These are phyloP conservation scores for Chondrus crispus DNA, from an alignment of 23 red algal species.

Conservation along the genomic window DNA sequence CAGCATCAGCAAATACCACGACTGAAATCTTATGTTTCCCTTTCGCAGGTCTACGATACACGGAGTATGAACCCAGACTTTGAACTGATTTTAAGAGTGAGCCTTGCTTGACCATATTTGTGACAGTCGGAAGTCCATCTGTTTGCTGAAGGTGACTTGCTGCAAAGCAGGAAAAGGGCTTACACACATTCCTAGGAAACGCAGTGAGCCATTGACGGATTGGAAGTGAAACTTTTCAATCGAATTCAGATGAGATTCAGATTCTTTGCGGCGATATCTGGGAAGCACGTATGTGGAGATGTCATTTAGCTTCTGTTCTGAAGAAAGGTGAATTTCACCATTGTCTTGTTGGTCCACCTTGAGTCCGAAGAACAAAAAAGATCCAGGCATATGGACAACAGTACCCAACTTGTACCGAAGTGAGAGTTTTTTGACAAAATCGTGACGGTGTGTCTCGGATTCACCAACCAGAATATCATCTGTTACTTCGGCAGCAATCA, in stretches of 20 bases:
- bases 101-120: background rate
- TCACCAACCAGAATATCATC: background rate
- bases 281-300: background rate
- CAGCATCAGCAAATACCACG: background rate
- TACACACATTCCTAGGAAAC: background rate
- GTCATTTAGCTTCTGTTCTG: background rate
- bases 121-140: background rate
- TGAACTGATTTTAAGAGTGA: background rate
- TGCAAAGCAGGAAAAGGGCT: background rate
- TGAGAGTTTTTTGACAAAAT: background rate
- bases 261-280: background rate
- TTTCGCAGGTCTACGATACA: background rate
- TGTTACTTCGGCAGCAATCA: background rate
- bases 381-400: background rate
- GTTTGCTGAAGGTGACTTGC: background rate
- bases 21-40: background rate
- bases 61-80: background rate
- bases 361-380: conserved; percentile 1
- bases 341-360: background rate
- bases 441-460: background rate
- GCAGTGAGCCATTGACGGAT: background rate
- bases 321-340: background rate
- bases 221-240: background rate
- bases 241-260: background rate
- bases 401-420: background rate